phyloP scores from a whole-genome alignment of 331 rosid species.

The Ulmus americana region DNA sequence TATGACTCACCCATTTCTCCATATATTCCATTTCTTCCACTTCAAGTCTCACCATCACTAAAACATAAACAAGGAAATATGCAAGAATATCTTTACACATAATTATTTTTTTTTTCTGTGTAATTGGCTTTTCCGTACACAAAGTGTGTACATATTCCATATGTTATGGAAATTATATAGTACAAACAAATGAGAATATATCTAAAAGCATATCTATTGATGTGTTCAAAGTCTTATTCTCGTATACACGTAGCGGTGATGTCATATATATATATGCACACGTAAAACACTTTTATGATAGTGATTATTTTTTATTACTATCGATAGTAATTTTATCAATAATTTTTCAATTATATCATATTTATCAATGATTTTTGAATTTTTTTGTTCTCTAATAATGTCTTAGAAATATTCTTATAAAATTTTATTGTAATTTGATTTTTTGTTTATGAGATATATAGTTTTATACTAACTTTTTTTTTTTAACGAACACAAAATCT shows the following conservation, averaged over 20 bases:
- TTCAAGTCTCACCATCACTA: constrained; percentile 12
- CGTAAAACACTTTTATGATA: too few relatives aligned
- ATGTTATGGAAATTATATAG: not conserved
- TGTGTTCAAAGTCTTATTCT: not conserved
- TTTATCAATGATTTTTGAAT: too few relatives aligned
- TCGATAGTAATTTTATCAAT: too few relatives aligned
- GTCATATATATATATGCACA: not conserved
- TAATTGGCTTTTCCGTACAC: constrained; percentile 9
- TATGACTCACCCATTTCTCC: constrained; percentile 7
- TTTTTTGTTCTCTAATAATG: too few relatives aligned
- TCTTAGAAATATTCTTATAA: too few relatives aligned
- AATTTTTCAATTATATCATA: too few relatives aligned
- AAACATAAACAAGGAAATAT: not conserved
- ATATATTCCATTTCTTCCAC: constrained; percentile 18
- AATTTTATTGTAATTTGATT: too few relatives aligned
- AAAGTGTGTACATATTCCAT: not conserved
- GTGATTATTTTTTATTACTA: too few relatives aligned
- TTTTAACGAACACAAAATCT: too few relatives aligned
- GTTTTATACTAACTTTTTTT: too few relatives aligned
- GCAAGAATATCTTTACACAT: constrained; percentile 2
- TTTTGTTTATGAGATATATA: too few relatives aligned
- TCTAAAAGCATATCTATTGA: not conserved
- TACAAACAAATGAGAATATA: not conserved
- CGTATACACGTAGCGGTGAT: not conserved
- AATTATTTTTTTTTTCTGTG: not conserved